Conservation (phyloP, 1,139 yeast species). For the Saccharomyces hybrid region DNA sequence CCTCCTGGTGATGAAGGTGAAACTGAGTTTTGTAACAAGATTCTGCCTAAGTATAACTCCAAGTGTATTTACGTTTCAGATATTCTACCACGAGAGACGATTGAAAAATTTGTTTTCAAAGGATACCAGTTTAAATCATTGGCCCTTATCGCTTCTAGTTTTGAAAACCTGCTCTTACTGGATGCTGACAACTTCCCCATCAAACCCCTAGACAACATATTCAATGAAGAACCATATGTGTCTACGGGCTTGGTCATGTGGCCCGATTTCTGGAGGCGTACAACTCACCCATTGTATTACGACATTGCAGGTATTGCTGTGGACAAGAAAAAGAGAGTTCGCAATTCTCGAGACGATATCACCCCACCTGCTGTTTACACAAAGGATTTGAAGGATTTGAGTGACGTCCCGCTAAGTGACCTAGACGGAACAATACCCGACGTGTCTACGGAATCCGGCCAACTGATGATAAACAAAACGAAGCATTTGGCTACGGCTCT, state of each 20-base stretch:
- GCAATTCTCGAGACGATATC: constrained; percentile 36
- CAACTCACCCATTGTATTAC: constrained; percentile 62
- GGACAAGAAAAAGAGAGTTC: constrained; percentile 35
- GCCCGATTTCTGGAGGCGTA: constrained; percentile 81
- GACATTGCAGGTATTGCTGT: constrained; percentile 52
- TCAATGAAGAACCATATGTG: constrained; percentile 47
- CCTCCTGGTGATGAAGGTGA: constrained; percentile 64
- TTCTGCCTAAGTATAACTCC: constrained; percentile 63
- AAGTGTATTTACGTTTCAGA: constrained; percentile 58
- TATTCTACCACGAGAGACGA: constrained; percentile 43
- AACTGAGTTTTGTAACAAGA: constrained; percentile 51
- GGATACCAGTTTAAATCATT: constrained; percentile 78
- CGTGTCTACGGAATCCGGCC: constrained; percentile 79
- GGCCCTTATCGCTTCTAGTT: constrained; percentile 66
- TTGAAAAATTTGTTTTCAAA: constrained; percentile 44
- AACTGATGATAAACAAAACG: constrained; percentile 58
- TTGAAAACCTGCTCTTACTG: constrained; percentile 65
- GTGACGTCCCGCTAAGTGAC: constrained; percentile 55
- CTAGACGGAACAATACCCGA: constrained; percentile 69
- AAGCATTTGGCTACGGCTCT: constrained; percentile 58
- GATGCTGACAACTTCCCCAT: constrained; percentile 75
- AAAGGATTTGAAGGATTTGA: constrained; percentile 23
- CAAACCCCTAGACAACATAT: constrained; percentile 46
- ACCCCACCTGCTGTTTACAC: constrained; percentile 32
- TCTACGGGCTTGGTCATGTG: constrained; percentile 58